Evolutionary conservation across 1,284 basidiomycete genomes (phyloP), one percentile per base, ranked within the genome.

Genomic region (Pseudozyma hubeiensis): DNA sequence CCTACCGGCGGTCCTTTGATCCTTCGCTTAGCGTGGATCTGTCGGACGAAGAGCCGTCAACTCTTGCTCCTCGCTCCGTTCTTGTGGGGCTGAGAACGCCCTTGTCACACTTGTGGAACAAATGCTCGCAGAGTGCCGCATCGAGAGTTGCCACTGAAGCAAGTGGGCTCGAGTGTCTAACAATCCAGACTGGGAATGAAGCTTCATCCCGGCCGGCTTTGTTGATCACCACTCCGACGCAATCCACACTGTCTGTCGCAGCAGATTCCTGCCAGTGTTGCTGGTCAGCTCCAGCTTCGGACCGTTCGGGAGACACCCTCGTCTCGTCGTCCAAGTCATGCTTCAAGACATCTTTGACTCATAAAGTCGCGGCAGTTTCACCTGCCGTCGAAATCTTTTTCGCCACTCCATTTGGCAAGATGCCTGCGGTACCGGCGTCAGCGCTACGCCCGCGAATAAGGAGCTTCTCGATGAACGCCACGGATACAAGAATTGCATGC

Each of bases 11-110:
- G 9, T 62, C 68, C 3, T 62, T 71, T 29, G 68, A 71, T 41
- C 68, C 68, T n/a, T 61, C 68, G 34, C 63, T 71, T 17, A 71
- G 54, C 34, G 39, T 71, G 33, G 68, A 71, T 16, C n/a, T 62
- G n/a, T 33, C 57, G 24, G 58, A 62, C 0, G 62, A 56, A 13
- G 58, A 46, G 30, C 35, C 52, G 5, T 13, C 31, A 9, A 48
- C 52, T 5, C n/a, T 49, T 5, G 39, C 53, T 7, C 17, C 52
- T 16, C 48, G 48, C 1, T 47, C 61, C 5, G 39, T 39, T 8
- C 7, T 49, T 4, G 41, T 7, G 8, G 35, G 14, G 16, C 14
- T 61, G n/a, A 11, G 24, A 33, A 48, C 31, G 44, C n/a, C 37
- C 5, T 47, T 39, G 9, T 48, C 40, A 19, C 4, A 3, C 2